Evolutionary conservation across 345 rosid genomes (phyloP), one percentile per base, ranked within the genome.

Genomic region (Lepidium sativum): DNA sequence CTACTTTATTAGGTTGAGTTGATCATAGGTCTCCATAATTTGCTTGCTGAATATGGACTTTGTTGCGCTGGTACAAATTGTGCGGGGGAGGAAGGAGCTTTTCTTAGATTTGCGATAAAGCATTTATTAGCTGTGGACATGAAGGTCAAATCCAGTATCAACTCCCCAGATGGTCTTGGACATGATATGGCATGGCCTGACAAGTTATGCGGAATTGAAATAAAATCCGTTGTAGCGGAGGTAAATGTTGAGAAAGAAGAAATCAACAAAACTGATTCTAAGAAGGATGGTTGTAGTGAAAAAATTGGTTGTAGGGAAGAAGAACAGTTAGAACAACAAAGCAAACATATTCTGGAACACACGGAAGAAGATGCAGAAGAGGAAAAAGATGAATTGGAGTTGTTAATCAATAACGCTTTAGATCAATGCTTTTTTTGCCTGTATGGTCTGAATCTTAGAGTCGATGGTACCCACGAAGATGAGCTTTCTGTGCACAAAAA

Each of bases 341-440:
- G 55, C 67, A 70, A 66, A 68, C 77, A 74, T 59, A 49, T 45
- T 54, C 32, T 33, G 18, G 85, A 80, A 63, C 45, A 61, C 74
- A 54, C 38, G 37, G 63, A 76, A 80, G 92, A 78, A 60, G 80
- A 82, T 60, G 53, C 80, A 4, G 92, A 88, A 70, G 82, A 85
- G 68, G 99, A 94, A 77, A 79, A 81, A 63, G 95, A 94, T 80
- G 92, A 94, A 67, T 87, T 90, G 74, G 99, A 94, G 80, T 71
- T 68, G 71, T 80, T 80, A 65, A 82, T 85, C 73, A 95, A 90
- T 68, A 86, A 83, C 71, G 91, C 96, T 62, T 79, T 94, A 76
- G 99, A 88, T 77, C 99, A 88, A 73, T 90, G 99, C 67, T 88
- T 94, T 75, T 94, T 88, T 82, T 94, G 99, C 77, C 77, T 94